These are phyloP conservation scores for Colletotrichum melonis DNA, from an alignment of 2,329 filamentous ascomycete genomes.

Conservation along the genomic window DNA sequence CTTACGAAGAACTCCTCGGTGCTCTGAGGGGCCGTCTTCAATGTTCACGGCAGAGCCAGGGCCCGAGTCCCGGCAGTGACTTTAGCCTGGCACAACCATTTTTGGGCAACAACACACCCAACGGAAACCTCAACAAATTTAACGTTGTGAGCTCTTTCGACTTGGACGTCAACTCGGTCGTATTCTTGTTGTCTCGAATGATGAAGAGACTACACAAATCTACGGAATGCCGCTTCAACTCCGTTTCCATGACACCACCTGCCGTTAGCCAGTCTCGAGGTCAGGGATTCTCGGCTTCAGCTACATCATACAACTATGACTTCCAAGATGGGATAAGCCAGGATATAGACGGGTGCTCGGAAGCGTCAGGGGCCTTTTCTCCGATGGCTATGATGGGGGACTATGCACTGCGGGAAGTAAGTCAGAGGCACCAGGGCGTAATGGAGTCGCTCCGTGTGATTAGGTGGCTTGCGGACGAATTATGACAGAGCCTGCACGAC, in stretches of 20 bases:
- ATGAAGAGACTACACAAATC: slow-evolving; percentile 31
- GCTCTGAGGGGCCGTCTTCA: slow-evolving; percentile 16
- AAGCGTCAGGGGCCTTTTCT: not conserved
- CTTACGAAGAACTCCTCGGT: slow-evolving; percentile 20
- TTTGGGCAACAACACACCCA: not conserved
- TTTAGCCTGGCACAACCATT: slow-evolving; percentile 18
- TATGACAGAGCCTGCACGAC: slow-evolving; percentile 16
- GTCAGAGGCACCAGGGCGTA: slow-evolving; percentile 24
- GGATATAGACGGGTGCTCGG: slow-evolving; percentile 9
- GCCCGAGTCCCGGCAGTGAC: slow-evolving; percentile 22
- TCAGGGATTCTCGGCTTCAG: not conserved
- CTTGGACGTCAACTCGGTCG: slow-evolving; percentile 28
- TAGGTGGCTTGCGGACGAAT: slow-evolving; percentile 30
- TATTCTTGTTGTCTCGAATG: slow-evolving; percentile 24
- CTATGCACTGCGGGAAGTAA: slow-evolving; percentile 18
- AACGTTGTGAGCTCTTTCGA: slow-evolving; percentile 23
- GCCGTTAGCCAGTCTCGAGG: not conserved
- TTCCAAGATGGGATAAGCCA: slow-evolving; percentile 28
- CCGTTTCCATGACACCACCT: not conserved
- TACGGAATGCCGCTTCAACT: slow-evolving; percentile 14
- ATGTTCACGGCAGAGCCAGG: slow-evolving; percentile 23
- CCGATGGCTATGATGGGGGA: slow-evolving; percentile 21
- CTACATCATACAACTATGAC: slow-evolving; percentile 4
- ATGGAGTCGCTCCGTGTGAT: slow-evolving; percentile 32
- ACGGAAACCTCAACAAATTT: slow-evolving; percentile 7